Conservation (phyloP, 23 red algal genomes). For the Gracilaria vermiculophylla region DNA sequence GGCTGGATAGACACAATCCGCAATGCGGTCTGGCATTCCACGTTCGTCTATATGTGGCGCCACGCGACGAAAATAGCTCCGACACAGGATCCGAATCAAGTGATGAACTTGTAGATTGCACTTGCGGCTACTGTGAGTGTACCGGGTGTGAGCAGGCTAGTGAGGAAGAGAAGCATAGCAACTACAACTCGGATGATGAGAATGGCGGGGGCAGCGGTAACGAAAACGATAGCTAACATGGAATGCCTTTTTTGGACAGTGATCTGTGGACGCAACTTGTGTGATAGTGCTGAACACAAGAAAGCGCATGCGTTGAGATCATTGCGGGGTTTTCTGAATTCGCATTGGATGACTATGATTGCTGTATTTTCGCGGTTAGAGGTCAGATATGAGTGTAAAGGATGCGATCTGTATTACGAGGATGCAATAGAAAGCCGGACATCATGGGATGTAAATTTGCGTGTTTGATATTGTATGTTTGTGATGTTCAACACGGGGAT, state of each 20-base stretch:
- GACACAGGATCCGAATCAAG: neutral
- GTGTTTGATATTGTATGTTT: too few relatives aligned
- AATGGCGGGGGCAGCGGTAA: neutral
- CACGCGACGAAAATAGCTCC: neutral
- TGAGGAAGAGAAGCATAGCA: neutral
- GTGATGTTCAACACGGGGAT: too few relatives aligned
- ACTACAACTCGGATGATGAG: neutral
- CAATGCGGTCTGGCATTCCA: slow-evolving; percentile 27
- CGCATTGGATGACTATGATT: slow-evolving; percentile 1
- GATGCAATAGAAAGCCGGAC: neutral
- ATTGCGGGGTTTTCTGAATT: neutral
- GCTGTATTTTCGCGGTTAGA: slow-evolving; percentile 13
- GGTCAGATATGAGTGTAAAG: neutral
- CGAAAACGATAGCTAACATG: neutral
- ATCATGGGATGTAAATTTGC: neutral
- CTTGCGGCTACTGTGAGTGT: slow-evolving; percentile 33
- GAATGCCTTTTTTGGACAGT: neutral
- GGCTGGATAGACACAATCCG: slow-evolving; percentile 16
- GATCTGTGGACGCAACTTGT: neutral
- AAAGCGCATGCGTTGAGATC: neutral
- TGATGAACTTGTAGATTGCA: neutral
- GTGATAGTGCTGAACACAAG: neutral
- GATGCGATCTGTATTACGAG: neutral
- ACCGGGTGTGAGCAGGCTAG: neutral
- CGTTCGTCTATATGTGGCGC: slow-evolving; percentile 23